These are phyloP conservation scores for Ganoderma resinaceum DNA, from an alignment of 1,284 basidiomycete species.

Conservation along the genomic window DNA sequence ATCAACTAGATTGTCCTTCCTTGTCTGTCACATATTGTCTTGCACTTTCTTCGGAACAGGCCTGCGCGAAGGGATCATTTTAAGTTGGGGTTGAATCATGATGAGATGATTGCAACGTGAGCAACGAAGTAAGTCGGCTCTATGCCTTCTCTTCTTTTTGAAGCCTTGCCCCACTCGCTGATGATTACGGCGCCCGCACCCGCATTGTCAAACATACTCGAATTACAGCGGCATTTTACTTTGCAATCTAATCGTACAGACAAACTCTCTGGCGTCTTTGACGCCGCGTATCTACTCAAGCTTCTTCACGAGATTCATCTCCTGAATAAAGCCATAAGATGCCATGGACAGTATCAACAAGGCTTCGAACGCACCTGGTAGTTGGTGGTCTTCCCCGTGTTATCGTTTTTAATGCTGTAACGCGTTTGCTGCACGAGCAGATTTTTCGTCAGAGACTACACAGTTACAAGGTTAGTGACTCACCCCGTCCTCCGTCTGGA, in stretches of 20 bases:
- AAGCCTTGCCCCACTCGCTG: too few species aligned
- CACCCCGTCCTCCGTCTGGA: slow-evolving; percentile 40
- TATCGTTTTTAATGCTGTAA: slow-evolving; percentile 51
- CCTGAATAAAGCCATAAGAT: slow-evolving; percentile 32
- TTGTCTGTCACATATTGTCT: not conserved
- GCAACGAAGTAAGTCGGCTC: too few species aligned
- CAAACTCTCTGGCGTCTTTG: slow-evolving; percentile 35
- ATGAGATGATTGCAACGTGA: too few species aligned
- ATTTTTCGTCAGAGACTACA: not conserved
- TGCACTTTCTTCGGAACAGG: not conserved
- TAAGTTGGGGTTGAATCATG: too few species aligned
- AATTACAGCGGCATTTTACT: too few species aligned
- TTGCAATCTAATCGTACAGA: slow-evolving; percentile 1
- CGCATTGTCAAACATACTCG: too few species aligned
- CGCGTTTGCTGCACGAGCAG: slow-evolving; percentile 35
- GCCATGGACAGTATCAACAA: not conserved
- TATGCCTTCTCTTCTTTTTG: too few species aligned
- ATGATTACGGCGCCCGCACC: too few species aligned
- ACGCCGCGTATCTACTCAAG: slow-evolving; percentile 14
- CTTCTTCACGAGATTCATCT: slow-evolving; percentile 49
- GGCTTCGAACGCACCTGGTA: slow-evolving; percentile 41
- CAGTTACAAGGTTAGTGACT: slow-evolving; percentile 8
- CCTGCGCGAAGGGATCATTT: too few species aligned
- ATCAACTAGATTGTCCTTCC: not conserved
- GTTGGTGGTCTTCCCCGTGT: slow-evolving; percentile 49